A percentile compares a stretch with the other conserved stretches of the same genome.
Evolutionary conservation across 768 basidiomycete genomes (phyloP).

Genomic region (Royoungia palumana): DNA sequence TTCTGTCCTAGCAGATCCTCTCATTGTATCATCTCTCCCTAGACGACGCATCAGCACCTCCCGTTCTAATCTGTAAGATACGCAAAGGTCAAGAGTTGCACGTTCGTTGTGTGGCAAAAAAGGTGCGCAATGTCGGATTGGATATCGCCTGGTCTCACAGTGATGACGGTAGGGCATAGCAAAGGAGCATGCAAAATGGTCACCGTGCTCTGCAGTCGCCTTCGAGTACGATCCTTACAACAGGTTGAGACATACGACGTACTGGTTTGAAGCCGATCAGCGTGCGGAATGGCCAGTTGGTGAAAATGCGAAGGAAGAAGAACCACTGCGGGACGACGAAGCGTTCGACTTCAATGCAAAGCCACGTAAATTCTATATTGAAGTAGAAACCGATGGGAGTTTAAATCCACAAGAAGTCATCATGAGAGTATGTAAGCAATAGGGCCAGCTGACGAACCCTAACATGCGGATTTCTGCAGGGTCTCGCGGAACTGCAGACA

Average conservation of each 20-base stretch:
- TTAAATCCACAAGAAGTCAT: conserved; percentile 86
- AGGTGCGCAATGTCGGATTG: conserved; percentile 48
- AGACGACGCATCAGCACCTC: conserved; percentile 62
- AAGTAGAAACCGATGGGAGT: conserved; percentile 93
- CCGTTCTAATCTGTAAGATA: conserved; percentile 87
- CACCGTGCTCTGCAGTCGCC: conserved; percentile 88
- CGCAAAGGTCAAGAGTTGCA: conserved; percentile 92
- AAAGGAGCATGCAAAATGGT: conserved; percentile 99
- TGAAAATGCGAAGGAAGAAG: conserved; percentile 82
- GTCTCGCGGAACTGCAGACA: conserved; percentile 72
- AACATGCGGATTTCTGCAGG: conserved; percentile 40
- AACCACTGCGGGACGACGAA: conserved; percentile 73
- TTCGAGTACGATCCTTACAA: conserved; percentile 99
- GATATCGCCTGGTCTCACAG: neutral
- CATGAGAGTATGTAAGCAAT: conserved; percentile 57
- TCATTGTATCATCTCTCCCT: neutral
- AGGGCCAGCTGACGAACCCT: neutral
- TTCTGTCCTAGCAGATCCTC: conserved; percentile 1
- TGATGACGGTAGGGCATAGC: conserved; percentile 74
- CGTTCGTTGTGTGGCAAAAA: conserved; percentile 85
- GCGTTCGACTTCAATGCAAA: conserved; percentile 86
- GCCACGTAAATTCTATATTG: conserved; percentile 89
- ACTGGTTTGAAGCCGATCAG: conserved; percentile 88
- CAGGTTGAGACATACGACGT: conserved; percentile 89
- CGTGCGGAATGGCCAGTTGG: conserved; percentile 89